Base-by-base conservation (phyloP, 2,329 filamentous ascomycete species). In the Pseudopyrenochaeta lycopersici region DNA sequence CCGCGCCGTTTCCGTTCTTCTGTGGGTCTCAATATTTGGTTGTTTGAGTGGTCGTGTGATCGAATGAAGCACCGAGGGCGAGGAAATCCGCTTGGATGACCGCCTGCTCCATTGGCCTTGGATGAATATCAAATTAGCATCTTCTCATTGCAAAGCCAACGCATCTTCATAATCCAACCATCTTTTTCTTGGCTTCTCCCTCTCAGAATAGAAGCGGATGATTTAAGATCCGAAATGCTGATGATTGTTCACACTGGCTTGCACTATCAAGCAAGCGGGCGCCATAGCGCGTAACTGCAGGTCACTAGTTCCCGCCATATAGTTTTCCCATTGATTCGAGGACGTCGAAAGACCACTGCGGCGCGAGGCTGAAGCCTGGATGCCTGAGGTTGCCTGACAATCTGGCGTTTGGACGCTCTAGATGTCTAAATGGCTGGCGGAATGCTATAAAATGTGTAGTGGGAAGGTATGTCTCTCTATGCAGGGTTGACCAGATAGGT, bases 271-370 rank as follows among this genome's bases (percentile, higher is more conserved):
- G 6, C 39, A 42, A 49, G 38, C 43, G 49, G 33, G 44, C 49
- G 52, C 53, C 46, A 43, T 62, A 48, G 56, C 49, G 56, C 30
- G 45, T 43, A 40, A 43, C 55, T 57, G 60, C 54, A 58, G 36
- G 48, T 48, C 52, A 58, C 54, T 63, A 63, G 56, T 47, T 60
- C 45, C 54, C 54, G 52, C 45, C 47, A 33, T 21, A 35, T 43
- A 23, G 33, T 47, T 41, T 27, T 48, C 42, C 7, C 31, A 10
- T n/a, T n/a, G n/a, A 20, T 4, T 39, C 31, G 15, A n/a, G 3
- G 23, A 27, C 23, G 23, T 9, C 9, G 9, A 27, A 27, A 36
- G 23, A 3, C 31, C 43, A 27, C 12, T n/a, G 15, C 20, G 36
- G 36, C 5, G 31, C 40, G 30, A 21, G 20, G 51, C 50, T 50